Conservation (phyloP, 176 grass and related monocot species). For the barley (Hordeum vulgare) region DNA sequence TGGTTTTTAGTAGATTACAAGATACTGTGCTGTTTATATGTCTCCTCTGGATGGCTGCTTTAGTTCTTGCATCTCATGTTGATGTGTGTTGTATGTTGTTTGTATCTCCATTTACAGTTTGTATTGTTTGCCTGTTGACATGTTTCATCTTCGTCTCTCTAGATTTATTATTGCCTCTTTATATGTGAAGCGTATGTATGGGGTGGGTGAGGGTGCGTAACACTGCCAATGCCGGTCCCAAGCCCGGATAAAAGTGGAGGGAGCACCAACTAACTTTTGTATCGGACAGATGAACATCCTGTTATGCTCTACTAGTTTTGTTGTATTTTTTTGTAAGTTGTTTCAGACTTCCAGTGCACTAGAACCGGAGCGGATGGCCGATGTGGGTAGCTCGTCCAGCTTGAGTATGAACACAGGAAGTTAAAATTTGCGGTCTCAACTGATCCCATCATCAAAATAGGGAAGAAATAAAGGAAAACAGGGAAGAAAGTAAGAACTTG, state of each 20-base stretch:
- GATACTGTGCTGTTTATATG: not conserved
- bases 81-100: not conserved
- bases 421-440: not conserved
- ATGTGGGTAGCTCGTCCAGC: not conserved
- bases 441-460: not conserved
- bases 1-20: too few species aligned
- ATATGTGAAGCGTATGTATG: not conserved
- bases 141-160: not conserved
- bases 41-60: not conserved
- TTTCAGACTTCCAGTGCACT: not conserved
- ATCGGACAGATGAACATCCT: not conserved
- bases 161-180: not conserved
- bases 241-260: slow-evolving; percentile 23
- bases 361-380: not conserved
- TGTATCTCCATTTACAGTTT: not conserved
- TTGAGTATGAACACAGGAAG: not conserved
- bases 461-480: not conserved
- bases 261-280: not conserved
- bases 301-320: too few species aligned
- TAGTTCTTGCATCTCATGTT: not conserved
- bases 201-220: slow-evolving; percentile 23
- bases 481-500: not conserved
- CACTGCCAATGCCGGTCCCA: slow-evolving; percentile 45
- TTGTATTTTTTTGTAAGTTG: not conserved
- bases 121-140: not conserved